Evolutionary conservation across 208 protist genomes (phyloP).

Genomic region (Crithidia expoeki): DNA sequence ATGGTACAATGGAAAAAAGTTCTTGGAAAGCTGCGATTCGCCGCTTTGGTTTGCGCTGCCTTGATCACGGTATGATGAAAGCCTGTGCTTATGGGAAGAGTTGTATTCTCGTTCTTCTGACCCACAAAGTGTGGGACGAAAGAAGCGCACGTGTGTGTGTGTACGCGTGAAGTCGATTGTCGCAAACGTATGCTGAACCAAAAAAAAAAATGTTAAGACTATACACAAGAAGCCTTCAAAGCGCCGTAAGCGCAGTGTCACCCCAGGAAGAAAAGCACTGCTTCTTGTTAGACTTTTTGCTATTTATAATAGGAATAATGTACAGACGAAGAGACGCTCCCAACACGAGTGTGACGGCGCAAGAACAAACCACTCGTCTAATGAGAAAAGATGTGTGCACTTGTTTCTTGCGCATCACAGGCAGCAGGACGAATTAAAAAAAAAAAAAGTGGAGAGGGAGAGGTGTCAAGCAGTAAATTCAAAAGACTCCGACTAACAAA

Average conservation of each 20-base stretch:
- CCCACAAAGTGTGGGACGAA: background rate
- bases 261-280: background rate
- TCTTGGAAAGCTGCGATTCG: background rate
- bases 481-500: too few species aligned
- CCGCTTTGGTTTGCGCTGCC: background rate
- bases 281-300: too few species aligned
- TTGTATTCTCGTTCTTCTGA: background rate
- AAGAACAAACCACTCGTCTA: background rate
- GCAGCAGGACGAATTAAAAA: too few species aligned
- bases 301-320: background rate
- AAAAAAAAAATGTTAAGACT: background rate
- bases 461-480: too few species aligned
- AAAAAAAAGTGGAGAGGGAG: too few species aligned
- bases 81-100: too few species aligned
- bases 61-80: too few species aligned
- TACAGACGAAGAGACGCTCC: background rate
- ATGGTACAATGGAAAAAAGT: conserved; percentile 8
- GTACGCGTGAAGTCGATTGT: background rate
- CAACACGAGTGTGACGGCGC: background rate
- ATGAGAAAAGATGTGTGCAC: too few species aligned
- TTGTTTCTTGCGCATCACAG: too few species aligned
- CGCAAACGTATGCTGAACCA: background rate
- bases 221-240: background rate
- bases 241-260: background rate
- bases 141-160: background rate